Base-by-base conservation (phyloP, 2,329 filamentous ascomycete genomes). In the Pseudopithomyces maydicus region DNA sequence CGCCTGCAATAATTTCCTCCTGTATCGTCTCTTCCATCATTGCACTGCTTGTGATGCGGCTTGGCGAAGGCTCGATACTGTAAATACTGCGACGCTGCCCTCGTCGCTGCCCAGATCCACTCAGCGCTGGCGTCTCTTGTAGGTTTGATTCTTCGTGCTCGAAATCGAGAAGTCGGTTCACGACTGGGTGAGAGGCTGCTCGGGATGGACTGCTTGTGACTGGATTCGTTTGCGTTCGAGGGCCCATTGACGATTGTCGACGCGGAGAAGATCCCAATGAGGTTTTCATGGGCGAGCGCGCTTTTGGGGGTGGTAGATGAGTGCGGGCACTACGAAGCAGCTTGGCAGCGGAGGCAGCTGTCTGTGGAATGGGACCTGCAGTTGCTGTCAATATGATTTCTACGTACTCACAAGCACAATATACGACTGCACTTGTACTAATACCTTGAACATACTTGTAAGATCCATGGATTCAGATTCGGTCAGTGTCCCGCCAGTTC, bases 271-370 rank as follows among this genome's bases (percentile, higher is more conserved):
- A 78, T 6, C 77, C 80, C 51, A 83, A 79, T 33, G 82, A 77
- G 3, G 88, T 88, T 74, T 89, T 90, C 53, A 84, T 80, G 1
- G 89, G 89, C 2, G 88, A 90, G 62, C 64, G 84, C 77, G 82
- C 75, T 71, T 77, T 72, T 56, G 78, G 77, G 66, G 81, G 75
- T 77, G 82, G 77, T 73, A 85, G 65, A 72, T 80, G 70, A 26
- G 76, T 70, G 35, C 64, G 62, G 60, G 76, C 70, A 73, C 66
- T 75, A 41, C 70, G 85, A 78, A 84, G 52, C 66, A 78, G 68
- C 69, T 71, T 77, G 72, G 74, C 78, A 58, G 71, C 79, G 58
- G 71, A 77, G n/a, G 71, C 77, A 17, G 76, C 72, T 26, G 82
- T 78, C 49, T 84, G 81, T 53, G 80, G 81, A 61, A 80, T 78